Evolutionary conservation across 106 monocot genomes (phyloP).

Genomic region (Narthecium ossifragum): DNA sequence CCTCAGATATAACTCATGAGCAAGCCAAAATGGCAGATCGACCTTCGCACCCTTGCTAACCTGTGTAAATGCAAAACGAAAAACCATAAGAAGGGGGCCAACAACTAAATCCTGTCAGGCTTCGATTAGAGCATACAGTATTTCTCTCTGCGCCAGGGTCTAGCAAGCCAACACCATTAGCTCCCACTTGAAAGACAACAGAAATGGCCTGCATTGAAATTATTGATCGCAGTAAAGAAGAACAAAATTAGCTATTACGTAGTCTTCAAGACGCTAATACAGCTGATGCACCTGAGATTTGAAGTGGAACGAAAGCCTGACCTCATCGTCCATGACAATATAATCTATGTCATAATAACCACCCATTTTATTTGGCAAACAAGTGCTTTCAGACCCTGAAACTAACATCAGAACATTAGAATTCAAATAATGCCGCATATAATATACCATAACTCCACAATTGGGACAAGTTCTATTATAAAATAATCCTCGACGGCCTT

Average conservation of each 20-base stretch:
- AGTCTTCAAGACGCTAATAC: background rate
- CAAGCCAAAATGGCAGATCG: slow-evolving; percentile 91
- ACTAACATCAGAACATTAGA: no score
- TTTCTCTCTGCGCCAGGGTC: slow-evolving; percentile 87
- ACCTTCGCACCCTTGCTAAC: slow-evolving; percentile 86
- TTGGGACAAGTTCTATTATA: no score
- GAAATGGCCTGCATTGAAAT: slow-evolving; percentile 61
- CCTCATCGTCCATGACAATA: slow-evolving; percentile 84
- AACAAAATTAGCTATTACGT: background rate
- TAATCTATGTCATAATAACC: slow-evolving; percentile 72
- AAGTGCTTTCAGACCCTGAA: no score
- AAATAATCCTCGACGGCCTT: no score
- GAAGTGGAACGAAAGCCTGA: background rate
- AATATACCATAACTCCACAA: no score
- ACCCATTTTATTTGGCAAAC: no score
- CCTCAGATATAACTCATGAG: slow-evolving; percentile 62
- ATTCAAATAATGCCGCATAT: no score
- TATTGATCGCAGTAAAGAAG: no score
- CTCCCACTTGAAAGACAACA: slow-evolving; percentile 69
- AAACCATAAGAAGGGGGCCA: slow-evolving; percentile 1
- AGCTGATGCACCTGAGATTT: background rate
- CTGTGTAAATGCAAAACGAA: slow-evolving; percentile 19
- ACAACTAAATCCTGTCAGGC: background rate
- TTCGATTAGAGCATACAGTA: slow-evolving; percentile 27
- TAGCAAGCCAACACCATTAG: slow-evolving; percentile 72